A percentile compares a stretch with the other conserved stretches of the same genome.
Conservation (phyloP, 768 basidiomycete genomes). For the Lentinula sp. region DNA sequence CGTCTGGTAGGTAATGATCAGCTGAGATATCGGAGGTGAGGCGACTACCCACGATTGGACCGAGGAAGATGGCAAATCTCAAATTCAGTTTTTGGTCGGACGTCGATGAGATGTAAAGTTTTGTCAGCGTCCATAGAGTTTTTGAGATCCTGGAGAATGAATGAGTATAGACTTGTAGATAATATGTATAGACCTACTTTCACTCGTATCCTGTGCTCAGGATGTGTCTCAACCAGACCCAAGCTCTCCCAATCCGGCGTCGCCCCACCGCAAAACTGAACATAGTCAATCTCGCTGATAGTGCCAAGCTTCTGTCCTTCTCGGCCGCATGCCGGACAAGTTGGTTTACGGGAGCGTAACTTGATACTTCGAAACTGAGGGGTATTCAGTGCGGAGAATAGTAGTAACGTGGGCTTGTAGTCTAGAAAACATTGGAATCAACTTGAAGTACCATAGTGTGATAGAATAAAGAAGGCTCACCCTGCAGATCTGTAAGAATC, state of each 20-base stretch:
- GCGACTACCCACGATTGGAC: conserved; percentile 55
- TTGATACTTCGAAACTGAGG: conserved; percentile 81
- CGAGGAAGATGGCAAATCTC: conserved; percentile 77
- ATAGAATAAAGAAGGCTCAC: conserved; percentile 25
- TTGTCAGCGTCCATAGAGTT: conserved; percentile 23
- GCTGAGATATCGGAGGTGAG: neutral
- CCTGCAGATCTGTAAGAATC: conserved; percentile 61
- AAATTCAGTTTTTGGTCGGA: conserved; percentile 73
- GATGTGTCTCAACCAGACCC: conserved; percentile 39
- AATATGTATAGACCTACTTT: conserved; percentile 25
- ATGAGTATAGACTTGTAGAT: neutral
- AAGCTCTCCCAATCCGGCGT: conserved; percentile 57
- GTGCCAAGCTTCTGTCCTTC: conserved; percentile 34
- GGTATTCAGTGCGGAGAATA: conserved; percentile 65
- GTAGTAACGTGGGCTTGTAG: conserved; percentile 53
- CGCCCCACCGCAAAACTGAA: conserved; percentile 79
- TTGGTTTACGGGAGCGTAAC: conserved; percentile 61
- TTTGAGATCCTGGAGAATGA: conserved; percentile 39
- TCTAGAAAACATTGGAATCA: conserved; percentile 29
- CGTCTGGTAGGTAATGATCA: conserved; percentile 38
- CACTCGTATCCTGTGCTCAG: conserved; percentile 35
- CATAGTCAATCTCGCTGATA: conserved; percentile 66
- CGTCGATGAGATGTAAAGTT: conserved; percentile 57
- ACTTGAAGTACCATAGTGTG: neutral
- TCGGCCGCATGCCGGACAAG: conserved; percentile 72